Evolutionary conservation across 306 rosid genomes (phyloP).

Genomic region (Gastrolobium bilobum): DNA sequence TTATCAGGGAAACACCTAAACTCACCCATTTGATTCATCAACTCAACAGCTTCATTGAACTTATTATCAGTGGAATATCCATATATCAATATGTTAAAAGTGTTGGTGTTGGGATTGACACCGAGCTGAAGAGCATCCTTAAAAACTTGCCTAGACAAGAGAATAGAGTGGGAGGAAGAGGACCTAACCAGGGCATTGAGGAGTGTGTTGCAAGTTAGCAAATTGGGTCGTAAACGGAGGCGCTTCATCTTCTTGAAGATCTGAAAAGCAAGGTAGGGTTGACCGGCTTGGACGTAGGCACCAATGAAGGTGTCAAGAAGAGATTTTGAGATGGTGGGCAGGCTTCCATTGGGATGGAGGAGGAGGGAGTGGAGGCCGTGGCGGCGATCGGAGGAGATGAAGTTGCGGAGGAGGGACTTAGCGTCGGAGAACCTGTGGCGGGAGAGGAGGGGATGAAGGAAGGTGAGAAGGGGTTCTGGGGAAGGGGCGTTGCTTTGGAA

Average conservation of each 20-base stretch:
- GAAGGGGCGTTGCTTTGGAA: slow-evolving; percentile 60
- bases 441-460: slow-evolving; percentile 56
- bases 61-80: slow-evolving; percentile 69
- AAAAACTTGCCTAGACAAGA: slow-evolving; percentile 56
- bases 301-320: slow-evolving; percentile 75
- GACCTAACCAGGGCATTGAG: slow-evolving; percentile 64
- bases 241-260: slow-evolving; percentile 81
- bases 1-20: slow-evolving; percentile 72
- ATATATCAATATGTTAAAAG: slow-evolving; percentile 72
- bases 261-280: slow-evolving; percentile 68
- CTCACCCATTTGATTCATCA: slow-evolving; percentile 63
- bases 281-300: slow-evolving; percentile 66
- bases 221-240: slow-evolving; percentile 55
- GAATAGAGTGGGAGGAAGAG: slow-evolving; percentile 57
- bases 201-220: slow-evolving; percentile 80
- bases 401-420: too few species aligned
- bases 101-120: slow-evolving; percentile 56
- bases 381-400: too few species aligned
- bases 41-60: slow-evolving; percentile 57
- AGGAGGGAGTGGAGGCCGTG: too few species aligned
- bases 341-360: not conserved
- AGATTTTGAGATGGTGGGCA: slow-evolving; percentile 50
- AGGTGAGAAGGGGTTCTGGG: slow-evolving; percentile 68
- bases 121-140: slow-evolving; percentile 60
- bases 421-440: slow-evolving; percentile 46